phyloP scores from a whole-genome alignment of 805 yeast genomes.

The Metschnikowia reukaufii region DNA sequence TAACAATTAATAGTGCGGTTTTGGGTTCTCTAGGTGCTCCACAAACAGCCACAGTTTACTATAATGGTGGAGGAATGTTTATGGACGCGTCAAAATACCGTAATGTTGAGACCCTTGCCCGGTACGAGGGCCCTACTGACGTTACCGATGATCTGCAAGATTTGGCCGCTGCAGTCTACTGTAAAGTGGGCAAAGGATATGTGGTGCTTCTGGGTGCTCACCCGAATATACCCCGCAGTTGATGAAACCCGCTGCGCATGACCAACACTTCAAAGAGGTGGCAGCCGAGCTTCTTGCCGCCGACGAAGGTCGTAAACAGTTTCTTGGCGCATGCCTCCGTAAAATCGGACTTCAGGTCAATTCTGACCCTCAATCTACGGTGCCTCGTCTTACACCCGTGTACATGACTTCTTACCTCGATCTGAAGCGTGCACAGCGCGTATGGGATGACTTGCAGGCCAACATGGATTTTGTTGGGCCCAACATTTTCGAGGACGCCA shows the following conservation, averaged over 20 bases:
- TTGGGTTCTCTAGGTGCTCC: conserved; percentile 18
- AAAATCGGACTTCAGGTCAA: conserved; percentile 73
- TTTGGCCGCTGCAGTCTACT: conserved; percentile 70
- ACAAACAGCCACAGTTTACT: conserved; percentile 46
- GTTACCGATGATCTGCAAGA: conserved; percentile 41
- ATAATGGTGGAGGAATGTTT: conserved; percentile 90
- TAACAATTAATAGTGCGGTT: conserved; percentile 40
- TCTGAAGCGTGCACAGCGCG: conserved; percentile 28
- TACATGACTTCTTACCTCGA: conserved; percentile 46
- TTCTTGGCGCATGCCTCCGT: conserved; percentile 55
- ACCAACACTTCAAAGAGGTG: conserved; percentile 30
- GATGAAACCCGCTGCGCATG: conserved; percentile 37
- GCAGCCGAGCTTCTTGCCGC: conserved; percentile 36
- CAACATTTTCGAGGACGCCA: conserved; percentile 46
- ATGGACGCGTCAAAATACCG: conserved; percentile 64
- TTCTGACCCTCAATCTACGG: conserved; percentile 40
- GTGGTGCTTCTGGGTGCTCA: conserved; percentile 84
- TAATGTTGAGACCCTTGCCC: conserved; percentile 68
- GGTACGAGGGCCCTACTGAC: conserved; percentile 56
- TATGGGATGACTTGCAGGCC: conserved; percentile 38
- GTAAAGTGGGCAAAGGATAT: conserved; percentile 69
- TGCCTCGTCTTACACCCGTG: conserved; percentile 72
- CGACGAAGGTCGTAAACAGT: conserved; percentile 51
- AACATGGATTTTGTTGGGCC: conserved; percentile 35
- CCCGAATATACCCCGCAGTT: conserved; percentile 69